Conservation (phyloP, 2,329 filamentous ascomycete species). For the Fusarium sp. region DNA sequence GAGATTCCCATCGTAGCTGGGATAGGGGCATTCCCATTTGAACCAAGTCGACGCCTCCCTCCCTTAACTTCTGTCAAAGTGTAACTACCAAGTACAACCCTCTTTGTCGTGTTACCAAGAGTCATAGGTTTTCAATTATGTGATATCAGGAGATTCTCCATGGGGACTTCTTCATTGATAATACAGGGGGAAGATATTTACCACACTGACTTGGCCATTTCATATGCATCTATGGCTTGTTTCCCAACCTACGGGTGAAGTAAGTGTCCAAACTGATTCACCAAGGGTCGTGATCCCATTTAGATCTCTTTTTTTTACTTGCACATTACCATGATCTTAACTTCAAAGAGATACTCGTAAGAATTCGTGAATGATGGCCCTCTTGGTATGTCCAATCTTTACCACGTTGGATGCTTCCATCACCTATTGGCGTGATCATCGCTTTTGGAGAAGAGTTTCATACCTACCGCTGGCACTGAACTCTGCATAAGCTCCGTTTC, state of each 20-base stretch:
- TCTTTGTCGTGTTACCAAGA: accelerated
- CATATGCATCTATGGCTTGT: not conserved
- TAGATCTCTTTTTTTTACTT: not conserved
- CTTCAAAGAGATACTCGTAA: not conserved
- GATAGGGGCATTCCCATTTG: not conserved
- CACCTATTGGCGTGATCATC: not conserved
- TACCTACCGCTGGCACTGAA: not conserved
- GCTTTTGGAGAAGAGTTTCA: not conserved
- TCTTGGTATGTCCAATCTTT: not conserved
- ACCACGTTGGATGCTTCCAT: not conserved
- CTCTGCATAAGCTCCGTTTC: not conserved
- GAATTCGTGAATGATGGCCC: not conserved
- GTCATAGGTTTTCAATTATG: accelerated
- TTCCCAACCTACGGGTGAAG: too few species aligned
- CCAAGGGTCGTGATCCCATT: not conserved
- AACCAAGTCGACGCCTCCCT: not conserved
- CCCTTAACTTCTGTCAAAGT: not conserved
- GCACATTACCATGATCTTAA: not conserved
- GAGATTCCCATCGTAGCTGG: not conserved
- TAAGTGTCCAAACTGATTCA: too few species aligned
- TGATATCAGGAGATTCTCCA: not conserved
- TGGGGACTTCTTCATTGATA: not conserved
- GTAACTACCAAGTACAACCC: not conserved
- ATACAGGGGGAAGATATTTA: not conserved
- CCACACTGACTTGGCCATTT: not conserved